Base-by-base conservation (phyloP, 805 yeast species). In the Schwanniomyces vanrijiae region DNA sequence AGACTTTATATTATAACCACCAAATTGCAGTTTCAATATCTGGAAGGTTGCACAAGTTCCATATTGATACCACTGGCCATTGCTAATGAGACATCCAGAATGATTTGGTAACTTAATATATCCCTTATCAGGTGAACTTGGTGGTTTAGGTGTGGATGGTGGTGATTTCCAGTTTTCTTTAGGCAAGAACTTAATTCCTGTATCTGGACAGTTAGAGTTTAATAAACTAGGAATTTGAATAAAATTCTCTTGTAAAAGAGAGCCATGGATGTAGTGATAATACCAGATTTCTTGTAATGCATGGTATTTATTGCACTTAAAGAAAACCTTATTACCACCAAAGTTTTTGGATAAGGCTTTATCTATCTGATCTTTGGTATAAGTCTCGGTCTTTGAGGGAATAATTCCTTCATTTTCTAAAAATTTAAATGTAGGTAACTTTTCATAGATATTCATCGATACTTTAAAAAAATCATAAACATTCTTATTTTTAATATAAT, bases 31-130 rank as follows among this genome's bases (percentile, higher is more conserved):
- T 45, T 82, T 76, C 13, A 49, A 44, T 21, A 87, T 56, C 21
- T 75, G 75, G 67, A 76, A 91, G 4, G 86, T 82, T 4, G 97
- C 98, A 65, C 97, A 92, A 0, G 94, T 81, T 1, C 97, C 97
- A 14, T 76, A 73, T 4, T 77, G 61, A 67, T 85, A 88, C 94
- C 96, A 91, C 54, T 82, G 78, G 3, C 99, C 99, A 58, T 81
- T 87, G 50, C 87, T 81, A 58, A 91, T 92, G 48, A 92, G 69
- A 66, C 96, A 89, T 8, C 96, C 96, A 4, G 65, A 52, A 48
- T 83, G 78, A 37, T 69, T 78, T 16, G 75, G 60, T 11, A 82
- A 66, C 44, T 69, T 75, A 40, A 88, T 59, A 55, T 64, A 73
- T 9, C 73, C 71, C 7, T 51, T 48, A 16, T 51, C 46, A 5